Evolutionary conservation across 169 alveolate genomes (phyloP).

Genomic region (Theileria equi): DNA sequence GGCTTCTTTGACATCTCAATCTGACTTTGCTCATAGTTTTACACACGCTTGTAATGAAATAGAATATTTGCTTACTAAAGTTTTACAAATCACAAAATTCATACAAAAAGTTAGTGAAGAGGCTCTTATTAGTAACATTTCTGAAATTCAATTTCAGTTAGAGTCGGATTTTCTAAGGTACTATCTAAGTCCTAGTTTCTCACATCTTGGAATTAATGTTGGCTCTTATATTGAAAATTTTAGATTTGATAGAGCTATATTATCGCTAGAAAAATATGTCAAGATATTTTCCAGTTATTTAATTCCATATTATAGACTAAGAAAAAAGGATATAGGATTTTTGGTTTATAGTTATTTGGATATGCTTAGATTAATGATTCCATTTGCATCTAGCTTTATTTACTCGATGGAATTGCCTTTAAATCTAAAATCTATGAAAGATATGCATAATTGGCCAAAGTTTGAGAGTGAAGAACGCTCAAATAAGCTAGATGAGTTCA

Average conservation of each 20-base stretch:
- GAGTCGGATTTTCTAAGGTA: too few relatives aligned
- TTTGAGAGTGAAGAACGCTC: not conserved
- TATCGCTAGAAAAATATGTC: constrained; percentile 8
- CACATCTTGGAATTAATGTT: not conserved
- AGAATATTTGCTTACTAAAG: too few relatives aligned
- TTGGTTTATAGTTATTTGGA: not conserved
- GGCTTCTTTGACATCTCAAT: too few relatives aligned
- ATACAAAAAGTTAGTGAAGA: too few relatives aligned
- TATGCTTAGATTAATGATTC: constrained; percentile 11
- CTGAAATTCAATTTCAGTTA: too few relatives aligned
- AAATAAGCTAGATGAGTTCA: too few relatives aligned
- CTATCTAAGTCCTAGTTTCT: too few relatives aligned
- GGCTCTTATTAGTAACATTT: too few relatives aligned
- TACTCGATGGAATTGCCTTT: constrained; percentile 10
- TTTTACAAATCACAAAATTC: too few relatives aligned
- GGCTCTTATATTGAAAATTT: constrained; percentile 10
- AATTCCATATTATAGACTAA: too few relatives aligned
- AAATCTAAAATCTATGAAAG: not conserved
- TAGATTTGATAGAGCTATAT: constrained; percentile 16
- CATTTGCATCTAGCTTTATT: constrained; percentile 29
- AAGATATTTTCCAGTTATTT: constrained; percentile 23
- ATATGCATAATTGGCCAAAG: constrained; percentile 22
- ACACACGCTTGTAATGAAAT: too few relatives aligned
- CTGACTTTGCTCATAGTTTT: too few relatives aligned
- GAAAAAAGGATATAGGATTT: not conserved